A percentile compares a stretch with the other conserved stretches of the same genome.
Conservation (phyloP, 768 basidiomycete genomes). For the Podaxis carcinomalis region DNA sequence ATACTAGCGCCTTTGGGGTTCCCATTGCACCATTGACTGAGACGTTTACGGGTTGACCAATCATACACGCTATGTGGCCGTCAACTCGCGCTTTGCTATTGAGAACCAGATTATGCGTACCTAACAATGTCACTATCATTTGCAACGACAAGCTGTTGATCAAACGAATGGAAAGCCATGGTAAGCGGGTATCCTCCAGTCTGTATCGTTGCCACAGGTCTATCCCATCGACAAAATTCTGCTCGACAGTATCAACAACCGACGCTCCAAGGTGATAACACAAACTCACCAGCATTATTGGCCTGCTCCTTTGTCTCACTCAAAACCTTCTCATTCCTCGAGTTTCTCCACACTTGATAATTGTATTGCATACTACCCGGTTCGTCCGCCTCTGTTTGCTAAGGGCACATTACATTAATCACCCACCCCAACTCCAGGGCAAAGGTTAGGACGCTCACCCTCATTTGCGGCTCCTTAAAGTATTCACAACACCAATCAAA, state of each 20-base stretch:
- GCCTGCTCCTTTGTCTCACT: conserved; percentile 67
- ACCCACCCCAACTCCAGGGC: not conserved
- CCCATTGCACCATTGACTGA: conserved; percentile 87
- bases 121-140: conserved; percentile 85
- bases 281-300: conserved; percentile 63
- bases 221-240: conserved; percentile 72
- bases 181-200: conserved; percentile 59
- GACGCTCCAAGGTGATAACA: not conserved
- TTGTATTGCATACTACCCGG: conserved; percentile 93
- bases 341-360: conserved; percentile 91
- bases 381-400: conserved; percentile 95
- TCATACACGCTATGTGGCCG: conserved; percentile 75
- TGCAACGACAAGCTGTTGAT: conserved; percentile 81
- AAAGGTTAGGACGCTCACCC: conserved; percentile 49
- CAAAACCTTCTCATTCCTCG: conserved; percentile 80
- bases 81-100: conserved; percentile 2
- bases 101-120: conserved; percentile 34
- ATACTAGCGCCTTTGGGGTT: conserved; percentile 79
- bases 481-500: conserved; percentile 98
- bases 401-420: conserved; percentile 1
- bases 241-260: not conserved
- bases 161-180: conserved; percentile 89
- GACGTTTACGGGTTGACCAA: conserved; percentile 76
- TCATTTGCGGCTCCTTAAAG: conserved; percentile 98
- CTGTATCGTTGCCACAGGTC: conserved; percentile 62